A percentile compares a stretch with the other conserved stretches of the same genome.
phyloP scores from a whole-genome alignment of 2,329 filamentous ascomycete genomes.

The Fusarium miscanthi region DNA sequence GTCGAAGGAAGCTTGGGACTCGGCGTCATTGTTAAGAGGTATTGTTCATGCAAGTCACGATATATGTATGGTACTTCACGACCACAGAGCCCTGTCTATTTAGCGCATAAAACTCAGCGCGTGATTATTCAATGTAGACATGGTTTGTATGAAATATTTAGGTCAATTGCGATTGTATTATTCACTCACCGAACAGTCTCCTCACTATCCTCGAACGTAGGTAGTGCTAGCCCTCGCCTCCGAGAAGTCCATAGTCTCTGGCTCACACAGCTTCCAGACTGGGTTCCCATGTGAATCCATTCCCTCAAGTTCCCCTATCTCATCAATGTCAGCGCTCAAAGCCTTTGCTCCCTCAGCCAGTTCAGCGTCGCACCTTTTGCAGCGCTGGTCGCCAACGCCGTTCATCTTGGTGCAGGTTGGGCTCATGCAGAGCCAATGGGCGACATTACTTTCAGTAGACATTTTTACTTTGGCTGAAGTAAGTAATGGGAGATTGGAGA shows the following conservation, averaged over 20 bases:
- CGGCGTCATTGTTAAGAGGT: too few relatives aligned
- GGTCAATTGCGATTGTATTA: background rate
- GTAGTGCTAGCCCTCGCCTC: background rate
- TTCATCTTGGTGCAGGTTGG: fast-evolving
- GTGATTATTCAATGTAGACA: too few relatives aligned
- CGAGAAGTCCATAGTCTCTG: background rate
- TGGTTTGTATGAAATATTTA: fast-evolving
- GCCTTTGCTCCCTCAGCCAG: background rate
- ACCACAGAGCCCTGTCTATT: too few relatives aligned
- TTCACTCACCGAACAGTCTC: fast-evolving
- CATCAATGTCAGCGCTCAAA: fast-evolving
- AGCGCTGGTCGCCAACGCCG: background rate
- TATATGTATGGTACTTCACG: too few relatives aligned
- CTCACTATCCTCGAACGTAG: background rate
- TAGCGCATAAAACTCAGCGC: too few relatives aligned
- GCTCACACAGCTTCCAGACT: background rate
- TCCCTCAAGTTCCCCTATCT: fast-evolving
- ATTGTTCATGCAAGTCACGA: too few relatives aligned
- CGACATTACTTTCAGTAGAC: fast-evolving
- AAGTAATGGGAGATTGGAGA: too few relatives aligned
- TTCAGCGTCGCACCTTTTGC: fast-evolving
- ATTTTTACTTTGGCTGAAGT: background rate
- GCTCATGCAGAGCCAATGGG: background rate
- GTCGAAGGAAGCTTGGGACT: too few relatives aligned
- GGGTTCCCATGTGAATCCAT: background rate